These are phyloP conservation scores for Neopestalotiopsis sp. DNA, from an alignment of 2,329 filamentous ascomycete genomes.

Conservation along the genomic window DNA sequence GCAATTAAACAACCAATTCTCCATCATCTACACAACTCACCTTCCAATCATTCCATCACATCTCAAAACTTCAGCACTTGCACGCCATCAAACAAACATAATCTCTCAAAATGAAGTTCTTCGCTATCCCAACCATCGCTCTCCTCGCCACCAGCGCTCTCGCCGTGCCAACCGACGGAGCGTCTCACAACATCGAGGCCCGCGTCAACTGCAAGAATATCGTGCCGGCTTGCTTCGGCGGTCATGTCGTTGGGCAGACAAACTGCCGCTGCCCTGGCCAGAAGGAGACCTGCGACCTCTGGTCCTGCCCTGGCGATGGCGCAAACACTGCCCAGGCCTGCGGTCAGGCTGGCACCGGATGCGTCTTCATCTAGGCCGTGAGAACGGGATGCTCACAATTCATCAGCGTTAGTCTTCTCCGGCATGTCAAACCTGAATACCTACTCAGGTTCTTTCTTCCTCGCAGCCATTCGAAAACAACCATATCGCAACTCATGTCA, in stretches of 20 bases:
- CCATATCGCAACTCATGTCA: background rate
- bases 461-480: background rate
- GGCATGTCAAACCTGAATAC: no score
- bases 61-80: no score
- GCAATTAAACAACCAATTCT: no score
- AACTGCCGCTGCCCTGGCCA: slow-evolving; percentile 30
- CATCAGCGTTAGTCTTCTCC: no score
- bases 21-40: no score
- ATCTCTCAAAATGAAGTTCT: slow-evolving; percentile 4
- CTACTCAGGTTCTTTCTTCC: no score
- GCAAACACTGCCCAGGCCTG: slow-evolving; percentile 17
- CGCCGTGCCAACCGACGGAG: background rate
- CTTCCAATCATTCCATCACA: no score
- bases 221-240: background rate
- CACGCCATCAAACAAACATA: background rate
- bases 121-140: background rate
- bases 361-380: no score
- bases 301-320: slow-evolving; percentile 23
- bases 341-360: no score
- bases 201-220: background rate
- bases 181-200: background rate
- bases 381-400: no score
- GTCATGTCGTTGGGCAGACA: slow-evolving; percentile 26
- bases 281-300: slow-evolving; percentile 25
- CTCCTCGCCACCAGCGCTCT: background rate